These are phyloP conservation scores for Sporothrix sp. DNA, from an alignment of 2,329 filamentous ascomycete genomes.

Conservation along the genomic window DNA sequence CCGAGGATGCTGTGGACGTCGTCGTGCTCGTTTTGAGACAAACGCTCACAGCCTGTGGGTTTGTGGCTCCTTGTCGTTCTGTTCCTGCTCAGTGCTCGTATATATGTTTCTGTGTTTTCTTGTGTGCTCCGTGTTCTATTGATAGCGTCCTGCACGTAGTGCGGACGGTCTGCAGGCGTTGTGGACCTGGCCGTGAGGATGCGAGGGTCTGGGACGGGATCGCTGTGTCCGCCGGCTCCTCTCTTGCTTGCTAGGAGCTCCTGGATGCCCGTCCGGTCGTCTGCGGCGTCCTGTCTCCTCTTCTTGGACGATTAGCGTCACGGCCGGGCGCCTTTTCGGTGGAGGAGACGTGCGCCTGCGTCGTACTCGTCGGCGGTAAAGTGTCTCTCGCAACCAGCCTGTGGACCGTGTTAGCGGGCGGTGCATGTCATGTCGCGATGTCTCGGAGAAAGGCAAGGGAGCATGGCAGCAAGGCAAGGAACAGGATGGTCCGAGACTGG, in stretches of 20 bases:
- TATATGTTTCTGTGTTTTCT: too few relatives aligned
- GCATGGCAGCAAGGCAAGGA: not conserved
- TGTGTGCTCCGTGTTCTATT: too few relatives aligned
- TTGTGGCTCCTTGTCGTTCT: too few relatives aligned
- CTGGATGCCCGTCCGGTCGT: not conserved
- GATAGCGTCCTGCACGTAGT: not conserved
- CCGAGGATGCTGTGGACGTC: not conserved
- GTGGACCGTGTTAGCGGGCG: too few relatives aligned
- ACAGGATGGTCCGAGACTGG: not conserved
- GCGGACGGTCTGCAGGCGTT: not conserved
- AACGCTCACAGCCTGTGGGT: too few relatives aligned
- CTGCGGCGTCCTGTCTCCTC: not conserved
- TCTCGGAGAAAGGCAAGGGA: conserved; percentile 5
- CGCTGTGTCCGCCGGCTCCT: too few relatives aligned
- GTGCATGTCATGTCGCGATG: not conserved
- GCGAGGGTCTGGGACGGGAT: not conserved
- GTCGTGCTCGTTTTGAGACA: too few relatives aligned
- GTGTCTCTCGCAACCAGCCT: too few relatives aligned
- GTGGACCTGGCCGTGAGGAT: conserved; percentile 1
- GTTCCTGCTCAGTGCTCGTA: too few relatives aligned
- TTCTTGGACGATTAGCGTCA: not conserved
- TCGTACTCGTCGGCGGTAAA: too few relatives aligned
- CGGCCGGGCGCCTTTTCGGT: not conserved
- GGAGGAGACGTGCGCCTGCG: not conserved
- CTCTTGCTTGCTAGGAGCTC: too few relatives aligned